These are phyloP conservation scores for Pythium dissimile DNA, from an alignment of 352 stramenopile genomes.

Conservation along the genomic window DNA sequence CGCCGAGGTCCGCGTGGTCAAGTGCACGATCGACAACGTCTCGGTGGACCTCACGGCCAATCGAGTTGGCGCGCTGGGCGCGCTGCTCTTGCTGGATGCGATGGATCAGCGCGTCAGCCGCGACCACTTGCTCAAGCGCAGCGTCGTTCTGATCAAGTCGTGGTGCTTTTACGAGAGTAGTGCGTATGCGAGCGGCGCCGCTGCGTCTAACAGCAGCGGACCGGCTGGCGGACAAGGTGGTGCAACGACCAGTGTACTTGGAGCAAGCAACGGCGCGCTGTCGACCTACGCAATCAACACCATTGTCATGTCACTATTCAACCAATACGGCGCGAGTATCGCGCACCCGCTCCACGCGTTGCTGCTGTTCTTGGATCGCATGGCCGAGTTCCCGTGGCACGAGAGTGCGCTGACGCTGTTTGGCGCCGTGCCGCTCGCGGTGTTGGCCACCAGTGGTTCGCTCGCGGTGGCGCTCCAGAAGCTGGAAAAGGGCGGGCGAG, in stretches of 20 bases:
- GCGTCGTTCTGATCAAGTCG: slow-evolving; percentile 86
- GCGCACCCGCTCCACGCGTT: slow-evolving; percentile 80
- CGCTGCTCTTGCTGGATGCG: slow-evolving; percentile 80
- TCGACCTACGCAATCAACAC: slow-evolving; percentile 88
- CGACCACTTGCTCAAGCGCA: slow-evolving; percentile 87
- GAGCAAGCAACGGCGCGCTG: slow-evolving; percentile 69
- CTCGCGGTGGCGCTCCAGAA: slow-evolving; percentile 30
- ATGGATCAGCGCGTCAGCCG: slow-evolving; percentile 74
- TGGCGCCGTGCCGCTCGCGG: slow-evolving; percentile 55
- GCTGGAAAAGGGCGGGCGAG: slow-evolving; percentile 9
- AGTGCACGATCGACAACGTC: slow-evolving; percentile 90
- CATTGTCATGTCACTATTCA: slow-evolving; percentile 88
- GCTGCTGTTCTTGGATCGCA: slow-evolving; percentile 80
- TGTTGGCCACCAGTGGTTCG: slow-evolving; percentile 37
- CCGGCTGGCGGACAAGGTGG: slow-evolving; percentile 8
- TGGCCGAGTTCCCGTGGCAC: slow-evolving; percentile 86
- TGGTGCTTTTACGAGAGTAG: slow-evolving; percentile 88
- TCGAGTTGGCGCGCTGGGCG: slow-evolving; percentile 71
- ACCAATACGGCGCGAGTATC: slow-evolving; percentile 67
- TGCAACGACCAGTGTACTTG: slow-evolving; percentile 54
- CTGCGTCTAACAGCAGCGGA: not conserved
- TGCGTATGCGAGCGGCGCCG: slow-evolving; percentile 34
- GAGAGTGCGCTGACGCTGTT: slow-evolving; percentile 77
- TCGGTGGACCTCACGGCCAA: slow-evolving; percentile 88
- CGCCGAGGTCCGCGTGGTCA: slow-evolving; percentile 83